Base-by-base conservation (phyloP, 495 filamentous ascomycete genomes). In the Chaetomidium leptoderma region DNA sequence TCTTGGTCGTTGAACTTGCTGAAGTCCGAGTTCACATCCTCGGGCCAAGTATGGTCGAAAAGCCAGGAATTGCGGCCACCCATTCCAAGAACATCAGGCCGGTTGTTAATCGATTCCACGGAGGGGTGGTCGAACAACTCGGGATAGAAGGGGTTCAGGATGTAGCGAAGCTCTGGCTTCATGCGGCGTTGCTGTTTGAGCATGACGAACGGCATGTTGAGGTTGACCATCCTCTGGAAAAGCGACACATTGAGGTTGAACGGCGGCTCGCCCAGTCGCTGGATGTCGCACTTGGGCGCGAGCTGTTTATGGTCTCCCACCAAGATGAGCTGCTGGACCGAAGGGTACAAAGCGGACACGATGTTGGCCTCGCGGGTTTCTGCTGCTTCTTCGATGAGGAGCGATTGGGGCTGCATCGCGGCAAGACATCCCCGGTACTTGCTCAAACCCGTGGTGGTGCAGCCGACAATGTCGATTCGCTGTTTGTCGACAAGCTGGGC, bases 401-500 rank as follows among this genome's bases (percentile, higher is more conserved):
- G 67, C 14, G 78, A 73, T 14, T 70, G 81, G 0, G 93, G 91
- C 29, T 81, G 74, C 17, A 95, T 58, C 24, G 82, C 83, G 13
- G 87, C 81, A 23, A 97, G 71, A 0, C 95, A 73, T 2, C 74
- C 83, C 17, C 92, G 83, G 60, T 93, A 92, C 63, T 97, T 97
- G 65, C 85, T 89, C n/a, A 97, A 68, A 4, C 93, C 93, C 0
- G 92, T 81, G 0, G 76, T 81, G 0, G 78, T 82, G 49, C 78
- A 79, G n/a, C 78, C 78, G 21, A 82, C 67, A 32, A 81, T 67
- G 39, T 78, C 66, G 27, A 77, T 66, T 2, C 42, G 23, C 26
- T 62, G 39, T 2, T 37, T 46, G 13, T 52, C 49, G 14, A 76
- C 64, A 16, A 75, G 59, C 17, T 61, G 49, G 0, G 62, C 61